Evolutionary conservation across 169 alveolate genomes (phyloP).

Genomic region (Eimeria acervulina): DNA sequence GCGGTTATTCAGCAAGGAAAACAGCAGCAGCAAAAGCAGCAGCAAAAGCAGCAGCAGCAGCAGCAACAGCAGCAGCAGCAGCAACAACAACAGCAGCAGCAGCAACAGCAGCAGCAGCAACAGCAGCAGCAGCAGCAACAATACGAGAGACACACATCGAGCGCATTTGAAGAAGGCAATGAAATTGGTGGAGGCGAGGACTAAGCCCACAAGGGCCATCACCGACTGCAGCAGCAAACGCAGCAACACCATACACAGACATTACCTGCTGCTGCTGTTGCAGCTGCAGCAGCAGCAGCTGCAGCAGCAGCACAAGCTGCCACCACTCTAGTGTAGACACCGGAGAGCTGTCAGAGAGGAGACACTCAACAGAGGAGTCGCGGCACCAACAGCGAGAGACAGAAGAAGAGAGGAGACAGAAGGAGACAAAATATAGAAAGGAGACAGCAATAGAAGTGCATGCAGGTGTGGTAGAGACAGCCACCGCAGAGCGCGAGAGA

Average conservation of each 20-base stretch:
- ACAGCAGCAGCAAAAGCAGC: background rate
- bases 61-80: background rate
- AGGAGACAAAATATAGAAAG: background rate
- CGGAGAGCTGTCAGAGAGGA: background rate
- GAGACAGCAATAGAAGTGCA: background rate
- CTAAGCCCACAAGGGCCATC: slow-evolving; percentile 53
- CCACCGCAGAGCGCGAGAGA: no score
- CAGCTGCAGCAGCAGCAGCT: slow-evolving; percentile 11
- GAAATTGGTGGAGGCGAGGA: slow-evolving; percentile 3
- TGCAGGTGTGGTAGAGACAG: no score
- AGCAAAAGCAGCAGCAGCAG: slow-evolving; percentile 45
- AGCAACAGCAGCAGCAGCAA: background rate
- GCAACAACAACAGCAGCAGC: background rate
- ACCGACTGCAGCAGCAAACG: slow-evolving; percentile 50
- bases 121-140: slow-evolving; percentile 11
- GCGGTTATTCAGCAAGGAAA: background rate
- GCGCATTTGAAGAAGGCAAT: slow-evolving; percentile 52
- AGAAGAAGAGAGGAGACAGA: background rate
- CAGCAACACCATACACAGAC: slow-evolving; percentile 12
- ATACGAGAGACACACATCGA: background rate
- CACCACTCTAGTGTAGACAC: background rate
- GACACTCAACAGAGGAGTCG: background rate
- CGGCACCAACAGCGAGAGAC: background rate
- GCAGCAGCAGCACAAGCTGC: background rate
- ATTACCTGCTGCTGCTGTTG: background rate